Conservation (phyloP, 352 stramenopile species). For the Elongisporangium prolatum region DNA sequence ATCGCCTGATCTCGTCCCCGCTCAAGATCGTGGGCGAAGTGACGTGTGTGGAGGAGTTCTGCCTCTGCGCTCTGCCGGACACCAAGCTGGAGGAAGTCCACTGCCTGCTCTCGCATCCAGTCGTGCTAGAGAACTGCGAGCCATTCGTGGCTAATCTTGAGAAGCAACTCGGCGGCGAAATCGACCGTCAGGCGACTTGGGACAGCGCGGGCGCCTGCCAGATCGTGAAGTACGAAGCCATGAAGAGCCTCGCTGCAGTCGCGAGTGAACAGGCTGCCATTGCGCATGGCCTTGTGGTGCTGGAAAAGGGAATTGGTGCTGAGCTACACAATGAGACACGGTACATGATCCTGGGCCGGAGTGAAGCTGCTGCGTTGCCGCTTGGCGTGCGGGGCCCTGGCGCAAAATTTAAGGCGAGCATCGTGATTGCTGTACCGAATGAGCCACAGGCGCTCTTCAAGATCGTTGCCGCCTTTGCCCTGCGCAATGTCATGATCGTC, state of each 20-base stretch:
- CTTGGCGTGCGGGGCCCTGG: constrained; percentile 13
- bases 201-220: constrained; percentile 62
- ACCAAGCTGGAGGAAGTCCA: constrained; percentile 40
- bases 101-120: constrained; percentile 54
- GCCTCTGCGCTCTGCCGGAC: constrained; percentile 41
- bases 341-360: constrained; percentile 64
- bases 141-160: constrained; percentile 63
- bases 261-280: constrained; percentile 55
- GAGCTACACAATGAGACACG: constrained; percentile 71
- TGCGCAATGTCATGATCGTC: constrained; percentile 72
- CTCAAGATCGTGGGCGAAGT: constrained; percentile 75
- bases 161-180: constrained; percentile 38
- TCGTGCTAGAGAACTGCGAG: constrained; percentile 61
- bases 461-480: constrained; percentile 70
- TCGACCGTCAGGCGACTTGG: constrained; percentile 61
- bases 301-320: constrained; percentile 52
- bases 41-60: constrained; percentile 59
- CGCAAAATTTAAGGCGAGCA: constrained; percentile 52
- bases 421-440: constrained; percentile 68
- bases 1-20: constrained; percentile 54
- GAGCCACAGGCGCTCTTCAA: constrained; percentile 71
- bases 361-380: constrained; percentile 37
- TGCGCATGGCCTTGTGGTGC: constrained; percentile 45
- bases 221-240: constrained; percentile 48
- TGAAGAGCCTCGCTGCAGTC: constrained; percentile 50